These are phyloP conservation scores for Scutellaria minor DNA, from an alignment of 257 asterid species.

Conservation along the genomic window DNA sequence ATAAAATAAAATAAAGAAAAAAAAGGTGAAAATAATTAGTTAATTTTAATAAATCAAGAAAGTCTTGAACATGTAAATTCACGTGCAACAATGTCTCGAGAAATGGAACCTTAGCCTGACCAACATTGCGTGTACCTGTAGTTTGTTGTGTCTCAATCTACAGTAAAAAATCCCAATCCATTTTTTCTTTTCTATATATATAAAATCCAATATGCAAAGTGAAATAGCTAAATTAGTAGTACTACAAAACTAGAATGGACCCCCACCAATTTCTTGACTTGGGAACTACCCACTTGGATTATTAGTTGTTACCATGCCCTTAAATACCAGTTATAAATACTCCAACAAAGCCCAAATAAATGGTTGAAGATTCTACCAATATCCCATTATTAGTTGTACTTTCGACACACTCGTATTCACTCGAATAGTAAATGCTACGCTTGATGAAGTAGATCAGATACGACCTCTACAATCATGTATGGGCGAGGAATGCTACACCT, in stretches of 20 bases:
- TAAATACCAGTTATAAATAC: background rate
- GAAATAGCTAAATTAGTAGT: background rate
- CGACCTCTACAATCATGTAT: no score
- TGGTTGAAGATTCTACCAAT: background rate
- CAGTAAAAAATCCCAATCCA: no score
- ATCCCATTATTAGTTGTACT: background rate
- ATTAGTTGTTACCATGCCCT: background rate
- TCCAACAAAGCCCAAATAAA: background rate
- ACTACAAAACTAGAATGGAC: background rate
- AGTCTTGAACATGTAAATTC: slow-evolving; percentile 13
- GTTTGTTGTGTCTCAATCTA: background rate
- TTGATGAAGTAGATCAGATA: background rate
- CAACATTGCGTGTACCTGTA: slow-evolving; percentile 32
- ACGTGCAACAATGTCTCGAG: slow-evolving; percentile 36
- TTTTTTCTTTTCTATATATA: no score
- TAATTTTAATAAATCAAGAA: background rate
- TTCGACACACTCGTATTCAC: background rate
- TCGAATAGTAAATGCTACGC: background rate
- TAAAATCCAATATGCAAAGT: background rate
- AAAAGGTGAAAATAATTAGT: background rate
- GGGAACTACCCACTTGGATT: background rate
- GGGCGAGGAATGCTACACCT: no score
- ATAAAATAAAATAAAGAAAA: no score
- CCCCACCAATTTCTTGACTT: background rate
- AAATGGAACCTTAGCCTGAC: slow-evolving; percentile 22